Evolutionary conservation across 768 basidiomycete genomes (phyloP), one percentile per base, ranked within the genome.

Genomic region (Hortiboletus campestris): DNA sequence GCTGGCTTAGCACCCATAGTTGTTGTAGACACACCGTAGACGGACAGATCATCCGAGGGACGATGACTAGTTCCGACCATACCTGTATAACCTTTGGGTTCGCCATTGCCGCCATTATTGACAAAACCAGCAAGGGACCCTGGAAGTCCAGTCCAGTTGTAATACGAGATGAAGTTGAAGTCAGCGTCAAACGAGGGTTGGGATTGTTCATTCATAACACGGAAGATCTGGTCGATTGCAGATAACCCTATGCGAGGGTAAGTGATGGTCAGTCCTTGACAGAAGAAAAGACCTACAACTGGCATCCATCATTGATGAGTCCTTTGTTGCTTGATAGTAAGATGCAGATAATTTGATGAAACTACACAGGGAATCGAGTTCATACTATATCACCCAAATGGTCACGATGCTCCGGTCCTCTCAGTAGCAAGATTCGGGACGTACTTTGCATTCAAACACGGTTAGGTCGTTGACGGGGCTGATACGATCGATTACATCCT

Each of bases 401-500:
- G 42, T 53, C 11, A 32, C 34, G 40, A 36, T 41, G 29, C 19
- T 46, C 20, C 40, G 17, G 16, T 14, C 28, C 6, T 56, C 20
- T 39, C 41, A 29, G 22, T 29, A 28, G 13, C 1, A 43, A 41
- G 0, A 2, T 28, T 14, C 2, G 20, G 28, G 14, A 52, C 70
- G 38, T 51, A 86, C 88, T 78, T 91, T 91, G 83, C 89, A 91
- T 67, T 91, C 89, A 58, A 87, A 91, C 0, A 91, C 89, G 0
- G 81, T 85, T 50, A 78, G 75, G 53, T 85, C 83, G 61, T 89
- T 71, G 20, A 91, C 80, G 6, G 87, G 85, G 2, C 88, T 90
- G 44, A 20, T 17, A 36, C 5, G 7, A 6, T 48, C 25, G 4
- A 35, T 60, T 16, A 47, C n/a, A n/a, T 25, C 16, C 25, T 40